phyloP scores from a whole-genome alignment of 805 yeast genomes.

The Citeromyces matritensis region DNA sequence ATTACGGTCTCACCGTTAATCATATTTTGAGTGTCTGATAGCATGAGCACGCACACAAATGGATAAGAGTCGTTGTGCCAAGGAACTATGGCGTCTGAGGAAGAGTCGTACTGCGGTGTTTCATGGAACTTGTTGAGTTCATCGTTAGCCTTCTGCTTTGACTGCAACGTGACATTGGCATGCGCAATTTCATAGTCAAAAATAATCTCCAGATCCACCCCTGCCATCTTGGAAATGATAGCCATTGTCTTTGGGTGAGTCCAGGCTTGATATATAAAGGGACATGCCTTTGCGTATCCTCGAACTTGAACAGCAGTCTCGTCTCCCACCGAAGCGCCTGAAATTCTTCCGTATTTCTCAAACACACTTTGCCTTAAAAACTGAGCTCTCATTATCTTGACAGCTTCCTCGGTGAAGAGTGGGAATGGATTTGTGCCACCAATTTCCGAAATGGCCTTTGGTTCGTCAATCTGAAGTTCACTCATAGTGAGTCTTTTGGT shows the following conservation, averaged over 20 bases:
- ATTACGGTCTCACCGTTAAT: constrained; percentile 46
- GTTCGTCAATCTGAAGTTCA: constrained; percentile 28
- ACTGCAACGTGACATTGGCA: constrained; percentile 30
- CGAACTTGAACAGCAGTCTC: constrained; percentile 24
- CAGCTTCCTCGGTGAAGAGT: constrained; percentile 34
- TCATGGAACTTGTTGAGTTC: constrained; percentile 12
- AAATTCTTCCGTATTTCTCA: constrained; percentile 19
- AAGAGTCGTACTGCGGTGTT: constrained; percentile 10
- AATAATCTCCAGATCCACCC: constrained; percentile 34
- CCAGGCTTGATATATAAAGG: constrained; percentile 43
- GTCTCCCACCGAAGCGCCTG: constrained; percentile 21
- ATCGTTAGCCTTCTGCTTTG: constrained; percentile 15
- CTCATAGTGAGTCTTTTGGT: constrained; percentile 27
- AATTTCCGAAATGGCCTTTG: constrained; percentile 25
- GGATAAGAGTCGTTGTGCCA: constrained; percentile 56
- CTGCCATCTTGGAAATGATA: constrained; percentile 38
- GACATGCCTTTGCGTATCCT: constrained; percentile 29
- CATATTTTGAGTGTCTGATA: constrained; percentile 41
- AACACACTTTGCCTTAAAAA: constrained; percentile 22
- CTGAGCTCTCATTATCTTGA: constrained; percentile 32
- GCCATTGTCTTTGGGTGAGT: constrained; percentile 39
- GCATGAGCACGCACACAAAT: constrained; percentile 50
- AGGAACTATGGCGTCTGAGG: constrained; percentile 38
- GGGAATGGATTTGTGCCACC: constrained; percentile 41
- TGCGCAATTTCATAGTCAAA: constrained; percentile 45